phyloP scores from a whole-genome alignment of 176 grass and related monocot species.

The Lolium perenne region DNA sequence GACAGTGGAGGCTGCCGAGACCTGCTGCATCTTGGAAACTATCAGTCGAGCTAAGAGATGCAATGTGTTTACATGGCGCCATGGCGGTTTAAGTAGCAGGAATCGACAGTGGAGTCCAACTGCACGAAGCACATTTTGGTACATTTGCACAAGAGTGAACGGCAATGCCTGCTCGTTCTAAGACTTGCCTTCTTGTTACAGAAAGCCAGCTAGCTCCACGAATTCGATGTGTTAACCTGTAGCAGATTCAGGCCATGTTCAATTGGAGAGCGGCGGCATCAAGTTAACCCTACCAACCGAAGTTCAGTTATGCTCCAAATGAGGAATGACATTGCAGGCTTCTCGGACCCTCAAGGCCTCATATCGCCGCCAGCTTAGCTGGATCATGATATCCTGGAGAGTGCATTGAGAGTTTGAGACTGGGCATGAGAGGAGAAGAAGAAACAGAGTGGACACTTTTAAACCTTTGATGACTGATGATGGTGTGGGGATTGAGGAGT shows the following conservation, averaged over 20 bases:
- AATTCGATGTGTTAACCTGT: neutral
- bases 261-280: neutral
- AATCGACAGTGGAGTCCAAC: neutral
- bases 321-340: too few species aligned
- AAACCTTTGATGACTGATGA: too few species aligned
- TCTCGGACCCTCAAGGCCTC: too few species aligned
- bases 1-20: neutral
- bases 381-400: too few species aligned
- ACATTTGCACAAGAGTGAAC: neutral
- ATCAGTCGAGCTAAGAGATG: neutral
- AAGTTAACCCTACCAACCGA: neutral
- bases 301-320: neutral
- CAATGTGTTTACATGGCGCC: neutral
- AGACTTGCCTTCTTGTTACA: neutral
- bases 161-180: neutral
- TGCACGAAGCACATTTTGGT: neutral
- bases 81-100: constrained; percentile 1
- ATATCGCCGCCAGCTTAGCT: too few species aligned
- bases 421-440: too few species aligned
- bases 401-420: too few species aligned
- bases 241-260: neutral
- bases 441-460: too few species aligned
- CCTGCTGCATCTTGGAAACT: neutral
- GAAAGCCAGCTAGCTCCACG: neutral
- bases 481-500: too few species aligned